Evolutionary conservation across 2,329 filamentous ascomycete genomes (phyloP), one percentile per base, ranked within the genome.

Genomic region (Fusarium avenaceum): DNA sequence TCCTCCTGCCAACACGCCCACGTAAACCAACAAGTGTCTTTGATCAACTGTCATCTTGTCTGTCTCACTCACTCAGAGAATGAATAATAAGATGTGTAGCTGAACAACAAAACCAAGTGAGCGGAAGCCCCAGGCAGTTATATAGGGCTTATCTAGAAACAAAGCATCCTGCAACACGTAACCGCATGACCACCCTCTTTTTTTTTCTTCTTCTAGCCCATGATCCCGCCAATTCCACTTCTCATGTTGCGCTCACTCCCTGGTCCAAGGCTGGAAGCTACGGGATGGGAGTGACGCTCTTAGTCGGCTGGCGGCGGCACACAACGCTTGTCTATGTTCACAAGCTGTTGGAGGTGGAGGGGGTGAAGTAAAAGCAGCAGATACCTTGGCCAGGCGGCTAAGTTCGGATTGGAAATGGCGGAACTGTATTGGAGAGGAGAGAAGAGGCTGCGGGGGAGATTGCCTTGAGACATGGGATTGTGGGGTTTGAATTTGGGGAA

Each of bases 1-100:
- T 42, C 74, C 77, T 20, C 76, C 76, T 19, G 76, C 74, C 35
- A 82, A 49, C 24, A 81, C 40, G 45, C 76, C 80, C 47, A 83
- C 72, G 77, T 82, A 84, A 49, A 79, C 67, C 68, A 77, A 75
- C 45, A 83, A 51, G 52, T 83, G 81, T 62, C 73, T 71, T 32
- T 76, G 39, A 54, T 76, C 62, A 40, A 77, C 42, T 45, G 67
- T 67, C 76, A 78, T 78, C 45, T 60, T 68, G 54, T 57, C 28
- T 49, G 38, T 57, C 26, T 61, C 28, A 35, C 60, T 38, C 19
- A 58, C 22, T 53, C 44, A 38, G 24, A 11, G 58, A 65, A 62
- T 28, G 22, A 19, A 43, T 46, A 50, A 40, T 44, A 30, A 51
- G 20, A 26, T 48, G 32, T 44, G 26, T 30, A 47, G 38, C 35